These are phyloP conservation scores for Tetrahymena elliotti DNA, from an alignment of 73 alveolate genomes.

Conservation along the genomic window DNA sequence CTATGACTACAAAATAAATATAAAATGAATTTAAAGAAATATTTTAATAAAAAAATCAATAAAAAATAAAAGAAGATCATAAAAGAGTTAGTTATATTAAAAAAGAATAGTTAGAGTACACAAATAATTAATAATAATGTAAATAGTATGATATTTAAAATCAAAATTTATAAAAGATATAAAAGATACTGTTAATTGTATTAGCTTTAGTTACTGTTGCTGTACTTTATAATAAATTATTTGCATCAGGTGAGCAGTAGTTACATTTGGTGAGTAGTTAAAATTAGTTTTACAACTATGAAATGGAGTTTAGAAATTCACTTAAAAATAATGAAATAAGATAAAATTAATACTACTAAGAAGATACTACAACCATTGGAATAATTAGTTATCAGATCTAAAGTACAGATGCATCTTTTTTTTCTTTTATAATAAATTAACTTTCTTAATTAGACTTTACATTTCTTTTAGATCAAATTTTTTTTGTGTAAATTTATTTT, in stretches of 20 bases:
- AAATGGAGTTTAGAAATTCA: not conserved
- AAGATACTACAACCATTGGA: not conserved
- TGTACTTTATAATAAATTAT: not conserved
- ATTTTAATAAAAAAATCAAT: no score
- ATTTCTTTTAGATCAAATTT: not conserved
- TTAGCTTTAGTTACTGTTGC: not conserved
- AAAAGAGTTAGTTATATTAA: no score
- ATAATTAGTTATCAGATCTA: not conserved
- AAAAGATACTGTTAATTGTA: not conserved
- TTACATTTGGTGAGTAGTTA: no score
- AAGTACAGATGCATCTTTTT: not conserved
- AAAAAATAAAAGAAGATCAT: not conserved
- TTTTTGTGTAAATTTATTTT: not conserved
- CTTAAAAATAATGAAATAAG: not conserved
- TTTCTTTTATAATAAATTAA: not conserved
- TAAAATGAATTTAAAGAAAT: not conserved
- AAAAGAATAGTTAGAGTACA: not conserved
- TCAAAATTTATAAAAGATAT: no score
- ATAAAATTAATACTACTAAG: not conserved
- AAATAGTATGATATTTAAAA: not conserved
- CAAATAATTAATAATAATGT: not conserved
- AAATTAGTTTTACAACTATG: not conserved
- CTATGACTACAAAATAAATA: not conserved
- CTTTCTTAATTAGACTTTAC: not conserved
- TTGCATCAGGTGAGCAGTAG: not conserved